Base-by-base conservation (phyloP, 257 asterid species). In the Plantago major region DNA sequence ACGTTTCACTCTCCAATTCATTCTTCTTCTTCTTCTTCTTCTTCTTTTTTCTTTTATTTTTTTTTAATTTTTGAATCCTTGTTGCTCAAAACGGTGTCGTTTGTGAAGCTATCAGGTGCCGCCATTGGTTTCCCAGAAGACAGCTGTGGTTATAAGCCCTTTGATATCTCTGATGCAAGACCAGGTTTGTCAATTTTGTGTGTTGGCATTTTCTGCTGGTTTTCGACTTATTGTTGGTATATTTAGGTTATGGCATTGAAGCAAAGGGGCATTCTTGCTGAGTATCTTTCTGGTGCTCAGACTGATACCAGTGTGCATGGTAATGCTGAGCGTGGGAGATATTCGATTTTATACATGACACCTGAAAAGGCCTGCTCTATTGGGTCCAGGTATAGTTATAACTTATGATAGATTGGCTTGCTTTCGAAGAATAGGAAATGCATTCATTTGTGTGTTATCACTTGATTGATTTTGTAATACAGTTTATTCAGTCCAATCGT, bases 111-210 rank as follows among this genome's bases (percentile, higher is more conserved):
- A 91, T 71, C 97, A 91, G 82, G 83, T 88, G 67, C 98, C 96
- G 8, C 95, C 98, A 33, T 72, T 91, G 82, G 59, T 88, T 63
- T 62, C 82, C 15, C 71, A 78, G 56, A 86, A 91, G 83, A 82
- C 92, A n/a, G 92, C 98, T 62, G 70, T 88, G 5, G 90, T 88
- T 6, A 81, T 88, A 67, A 91, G 96, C 67, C 96, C 98, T 53
- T 96, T 91, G 40, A 79, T 91, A 69, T 91, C 98, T 71, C 66
- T 91, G 72, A 91, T 91, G 98, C 98, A 84, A 79, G 98, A 91
- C 68, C 97, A 91, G 94, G 98, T 86, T 47, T 49, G 37, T 16
- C 15, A 22, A 16, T 42, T 17, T 5, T 42, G 63, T 15, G 7
- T n/a, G 48, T 15, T 7, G 40, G 14, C 14, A 42, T 6, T 37